These are phyloP conservation scores for Beauveria sp. DNA, from an alignment of 2,329 filamentous ascomycete species.

Conservation along the genomic window DNA sequence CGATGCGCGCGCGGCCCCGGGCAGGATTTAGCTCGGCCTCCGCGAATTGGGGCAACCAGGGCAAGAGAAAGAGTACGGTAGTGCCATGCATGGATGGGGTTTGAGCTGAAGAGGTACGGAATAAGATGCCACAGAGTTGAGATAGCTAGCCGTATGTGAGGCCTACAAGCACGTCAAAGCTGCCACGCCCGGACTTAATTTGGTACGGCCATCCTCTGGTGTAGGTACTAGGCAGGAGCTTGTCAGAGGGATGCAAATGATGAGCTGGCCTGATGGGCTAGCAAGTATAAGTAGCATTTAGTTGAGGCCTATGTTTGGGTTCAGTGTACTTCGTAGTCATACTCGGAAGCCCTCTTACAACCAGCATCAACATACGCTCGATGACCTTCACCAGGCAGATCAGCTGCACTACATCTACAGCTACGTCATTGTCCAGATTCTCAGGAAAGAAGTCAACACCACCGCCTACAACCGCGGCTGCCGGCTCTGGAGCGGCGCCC, in stretches of 20 bases:
- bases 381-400: not conserved
- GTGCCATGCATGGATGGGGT: not conserved
- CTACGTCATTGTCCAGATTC: conserved; percentile 25
- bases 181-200: not conserved
- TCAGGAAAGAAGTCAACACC: conserved; percentile 37
- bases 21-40: not conserved
- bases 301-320: too few relatives aligned
- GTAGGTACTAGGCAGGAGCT: not conserved
- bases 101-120: not conserved
- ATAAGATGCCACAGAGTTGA: conserved; percentile 2
- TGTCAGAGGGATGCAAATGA: not conserved
- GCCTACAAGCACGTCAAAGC: not conserved
- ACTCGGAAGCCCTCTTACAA: not conserved
- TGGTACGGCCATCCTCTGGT: not conserved
- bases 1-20: not conserved
- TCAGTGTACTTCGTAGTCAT: not conserved
- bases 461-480: conserved; percentile 37
- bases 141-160: not conserved
- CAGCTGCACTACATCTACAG: not conserved
- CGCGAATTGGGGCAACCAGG: not conserved
- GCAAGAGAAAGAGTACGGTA: not conserved
- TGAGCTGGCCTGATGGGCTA: not conserved
- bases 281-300: not conserved
- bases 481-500: conserved; percentile 53
- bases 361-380: not conserved